Conservation (phyloP, 768 basidiomycete genomes). For the Termitomyces sp. region DNA sequence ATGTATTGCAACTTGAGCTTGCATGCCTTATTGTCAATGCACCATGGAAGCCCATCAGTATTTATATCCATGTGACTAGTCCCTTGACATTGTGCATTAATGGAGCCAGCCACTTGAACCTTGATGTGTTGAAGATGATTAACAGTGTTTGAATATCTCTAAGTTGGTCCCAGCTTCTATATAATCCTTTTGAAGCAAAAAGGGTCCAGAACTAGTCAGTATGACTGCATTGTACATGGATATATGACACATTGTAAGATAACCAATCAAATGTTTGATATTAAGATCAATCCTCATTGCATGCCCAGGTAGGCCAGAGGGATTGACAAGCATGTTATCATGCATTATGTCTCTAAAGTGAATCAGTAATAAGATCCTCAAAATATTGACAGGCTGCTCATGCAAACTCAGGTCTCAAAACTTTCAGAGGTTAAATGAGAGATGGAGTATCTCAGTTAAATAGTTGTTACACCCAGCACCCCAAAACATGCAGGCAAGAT, state of each 20-base stretch:
- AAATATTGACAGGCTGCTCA: neutral
- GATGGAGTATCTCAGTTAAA: neutral
- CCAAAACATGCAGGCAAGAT: neutral
- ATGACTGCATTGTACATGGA: too few species aligned
- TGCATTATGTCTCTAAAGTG: slow-evolving; percentile 30
- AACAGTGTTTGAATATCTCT: slow-evolving; percentile 29
- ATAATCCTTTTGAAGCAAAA: slow-evolving; percentile 29
- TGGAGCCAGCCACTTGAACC: slow-evolving; percentile 21
- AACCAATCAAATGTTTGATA: slow-evolving; percentile 33
- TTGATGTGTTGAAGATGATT: slow-evolving; percentile 25
- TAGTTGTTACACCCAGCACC: neutral
- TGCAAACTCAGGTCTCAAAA: neutral
- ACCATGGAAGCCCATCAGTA: slow-evolving; percentile 18
- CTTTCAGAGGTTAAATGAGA: neutral
- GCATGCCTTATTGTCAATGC: slow-evolving; percentile 18
- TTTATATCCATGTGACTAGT: slow-evolving; percentile 22
- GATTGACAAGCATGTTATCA: slow-evolving; percentile 33
- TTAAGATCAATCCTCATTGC: slow-evolving; percentile 34
- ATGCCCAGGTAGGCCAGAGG: slow-evolving; percentile 28
- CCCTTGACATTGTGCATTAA: slow-evolving; percentile 23
- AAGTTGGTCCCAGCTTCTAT: slow-evolving; percentile 28
- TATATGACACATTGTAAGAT: slow-evolving; percentile 25
- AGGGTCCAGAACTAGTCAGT: slow-evolving; percentile 13
- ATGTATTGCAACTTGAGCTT: slow-evolving; percentile 13
- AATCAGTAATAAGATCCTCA: too few species aligned